Base-by-base conservation (phyloP, 2,329 filamentous ascomycete species). In the Diaporthe batatas region DNA sequence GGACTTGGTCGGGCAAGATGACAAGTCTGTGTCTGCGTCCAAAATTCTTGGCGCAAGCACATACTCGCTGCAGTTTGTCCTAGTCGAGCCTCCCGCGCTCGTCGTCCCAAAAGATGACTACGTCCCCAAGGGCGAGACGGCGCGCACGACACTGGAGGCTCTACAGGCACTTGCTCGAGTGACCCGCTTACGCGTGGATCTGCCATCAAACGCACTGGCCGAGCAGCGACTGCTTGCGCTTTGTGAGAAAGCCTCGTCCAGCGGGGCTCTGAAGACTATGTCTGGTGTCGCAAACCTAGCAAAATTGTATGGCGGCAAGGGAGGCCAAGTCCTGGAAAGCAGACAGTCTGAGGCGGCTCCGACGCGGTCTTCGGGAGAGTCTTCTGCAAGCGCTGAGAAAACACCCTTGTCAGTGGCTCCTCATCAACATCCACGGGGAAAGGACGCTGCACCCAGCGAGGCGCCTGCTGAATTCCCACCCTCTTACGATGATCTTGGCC, bases 241-340 rank as follows among this genome's bases (percentile, higher is more conserved):
- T 11, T 74, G 71, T 54, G 51, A 64, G 25, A 44, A 68, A 23
- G 59, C 59, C 14, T 70, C 71, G 12, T 34, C 47, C 36, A 32
- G 53, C n/a, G 73, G 65, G 34, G 34, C 0, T 21, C 25, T 70
- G 11, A 73, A 55, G 39, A 70, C 71, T 12, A 72, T 64, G 70
- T 6, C 53, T 23, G 54, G 39, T 23, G 44, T 39, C 2, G 58
- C 71, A 29, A 72, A 74, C 11, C 32, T 62, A 16, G 36, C 59
- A 11, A 74, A 74, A 51, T 2, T 74, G 14, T 74, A 74, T 25
- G 71, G 71, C 25, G 73, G 73, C 14, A 68, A 70, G 32, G 73
- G 73, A 16, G 73, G 42, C 47, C 58, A 34, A n/a, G 42, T 70
- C 11, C 42, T 74, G n/a, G 59, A 68, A 44, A 12, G 25, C 16